phyloP scores from a whole-genome alignment of 1,284 basidiomycete species.

The Calocybe gambosa region DNA sequence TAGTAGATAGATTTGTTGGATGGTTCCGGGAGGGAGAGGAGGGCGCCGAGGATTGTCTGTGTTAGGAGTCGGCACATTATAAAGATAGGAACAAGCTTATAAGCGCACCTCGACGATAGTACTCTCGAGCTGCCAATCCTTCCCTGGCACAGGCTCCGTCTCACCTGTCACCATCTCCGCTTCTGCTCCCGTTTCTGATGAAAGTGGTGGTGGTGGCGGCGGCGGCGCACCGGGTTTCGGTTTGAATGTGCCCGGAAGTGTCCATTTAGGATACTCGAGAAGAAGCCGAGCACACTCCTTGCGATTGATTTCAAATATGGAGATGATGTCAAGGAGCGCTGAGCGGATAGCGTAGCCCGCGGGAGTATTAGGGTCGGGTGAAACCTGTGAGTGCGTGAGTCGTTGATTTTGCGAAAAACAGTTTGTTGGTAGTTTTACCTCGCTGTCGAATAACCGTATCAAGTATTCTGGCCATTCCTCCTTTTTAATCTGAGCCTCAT shows the following conservation, averaged over 20 bases:
- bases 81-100: slow-evolving; percentile 4
- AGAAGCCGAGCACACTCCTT: slow-evolving; percentile 90
- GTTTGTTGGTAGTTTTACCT: slow-evolving; percentile 41
- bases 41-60: slow-evolving; percentile 70
- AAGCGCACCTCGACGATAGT: slow-evolving; percentile 66
- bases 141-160: slow-evolving; percentile 45
- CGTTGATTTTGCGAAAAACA: not conserved
- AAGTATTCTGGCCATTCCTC: slow-evolving; percentile 76
- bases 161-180: slow-evolving; percentile 10
- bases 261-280: slow-evolving; percentile 86
- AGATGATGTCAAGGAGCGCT: slow-evolving; percentile 76
- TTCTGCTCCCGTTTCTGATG: slow-evolving; percentile 21
- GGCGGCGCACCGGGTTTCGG: slow-evolving; percentile 47
- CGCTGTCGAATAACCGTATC: slow-evolving; percentile 72
- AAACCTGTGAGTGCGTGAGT: slow-evolving; percentile 43
- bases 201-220: slow-evolving; percentile 20
- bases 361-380: slow-evolving; percentile 68
- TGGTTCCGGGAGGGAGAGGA: slow-evolving; percentile 75
- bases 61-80: not conserved
- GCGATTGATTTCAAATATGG: slow-evolving; percentile 94
- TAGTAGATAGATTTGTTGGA: slow-evolving; percentile 83
- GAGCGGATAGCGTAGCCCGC: slow-evolving; percentile 78
- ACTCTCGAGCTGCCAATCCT: slow-evolving; percentile 77
- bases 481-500: slow-evolving; percentile 61
- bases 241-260: slow-evolving; percentile 79